Base-by-base conservation (phyloP, 257 asterid species). In the Nicotiana undulata region DNA sequence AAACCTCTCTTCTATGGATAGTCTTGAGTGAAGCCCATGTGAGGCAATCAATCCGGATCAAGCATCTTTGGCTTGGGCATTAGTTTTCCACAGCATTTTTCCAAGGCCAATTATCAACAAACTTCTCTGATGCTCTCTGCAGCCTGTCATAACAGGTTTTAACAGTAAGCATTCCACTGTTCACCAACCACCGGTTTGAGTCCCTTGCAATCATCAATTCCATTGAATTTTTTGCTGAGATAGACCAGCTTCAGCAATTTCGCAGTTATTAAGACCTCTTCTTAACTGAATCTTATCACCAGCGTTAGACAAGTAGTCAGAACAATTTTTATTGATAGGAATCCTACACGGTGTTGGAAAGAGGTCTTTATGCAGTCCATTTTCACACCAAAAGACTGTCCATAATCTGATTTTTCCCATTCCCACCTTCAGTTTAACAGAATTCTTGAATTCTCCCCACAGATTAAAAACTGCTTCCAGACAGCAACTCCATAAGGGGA, bases 231-330 rank as follows among this genome's bases (percentile, higher is more conserved):
- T 20, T 20, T 40, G 77, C 77, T n/a, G 34, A 70, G 12, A 37
- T n/a, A 68, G 58, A 40, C 76, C 58, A 68, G 77, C 77, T 40
- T 40, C 58, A 68, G 77, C 34, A 49, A 40, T 68, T 68, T 40
- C 58, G 58, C 77, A 68, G 58, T 40, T 40, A 40, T 40, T 9
- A 9, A 40, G 49, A 40, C 12, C 46, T 37, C 46, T 37, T 40
- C 11, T 40, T 53, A 68, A 68, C 56, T 68, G 56, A 68, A 68
- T 67, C 40, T 37, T 40, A 40, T 5, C 20, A 40, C 29, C 77
- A 44, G 9, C 34, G 13, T 40, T 20, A 68, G 77, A 40, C 77
- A 20, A 20, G 77, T 40, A 40, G 40, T 68, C 58, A 68, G 40
- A 40, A 26, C 20, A 52, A 32, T 40, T 20, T 40, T 20, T 40